A percentile compares a stretch with the other conserved stretches of the same genome.
These are phyloP conservation scores for Fusarium begoniae DNA, from an alignment of 2,329 filamentous ascomycete species.

Conservation along the genomic window DNA sequence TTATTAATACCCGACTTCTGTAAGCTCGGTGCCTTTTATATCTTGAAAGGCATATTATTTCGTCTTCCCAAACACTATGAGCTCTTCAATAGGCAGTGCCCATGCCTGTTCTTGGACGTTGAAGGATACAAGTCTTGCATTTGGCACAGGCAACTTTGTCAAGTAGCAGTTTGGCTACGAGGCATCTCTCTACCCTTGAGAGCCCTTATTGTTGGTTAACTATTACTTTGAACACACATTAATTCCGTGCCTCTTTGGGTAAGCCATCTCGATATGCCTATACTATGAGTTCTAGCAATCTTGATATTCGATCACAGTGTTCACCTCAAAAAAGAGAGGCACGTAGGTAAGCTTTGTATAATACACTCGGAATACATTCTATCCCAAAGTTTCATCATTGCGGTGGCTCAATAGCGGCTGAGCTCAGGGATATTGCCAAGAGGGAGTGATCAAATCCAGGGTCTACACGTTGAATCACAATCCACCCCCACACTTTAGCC, in stretches of 20 bases:
- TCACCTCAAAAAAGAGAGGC: no score
- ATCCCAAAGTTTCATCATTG: neutral
- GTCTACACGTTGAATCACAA: slow-evolving; percentile 18
- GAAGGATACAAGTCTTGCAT: neutral
- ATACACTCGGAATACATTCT: neutral
- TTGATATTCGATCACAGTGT: neutral
- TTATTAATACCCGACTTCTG: neutral
- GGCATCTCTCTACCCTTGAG: neutral
- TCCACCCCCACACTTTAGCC: slow-evolving; percentile 26
- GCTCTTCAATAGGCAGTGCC: neutral
- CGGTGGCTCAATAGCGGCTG: slow-evolving; percentile 7
- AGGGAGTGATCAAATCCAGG: slow-evolving; percentile 13
- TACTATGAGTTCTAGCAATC: neutral
- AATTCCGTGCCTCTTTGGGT: neutral
- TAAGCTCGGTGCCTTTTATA: neutral
- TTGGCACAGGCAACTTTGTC: neutral
- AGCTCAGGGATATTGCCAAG: neutral
- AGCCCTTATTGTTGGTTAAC: neutral
- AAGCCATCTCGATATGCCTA: neutral
- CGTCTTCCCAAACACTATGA: neutral
- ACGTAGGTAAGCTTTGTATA: no score
- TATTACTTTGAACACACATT: neutral
- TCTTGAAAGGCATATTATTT: neutral
- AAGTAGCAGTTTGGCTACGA: neutral
- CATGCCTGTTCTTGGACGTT: neutral